Evolutionary conservation across 2,329 filamentous ascomycete species (phyloP).

Genomic region (Colletotrichum zoysiae): DNA sequence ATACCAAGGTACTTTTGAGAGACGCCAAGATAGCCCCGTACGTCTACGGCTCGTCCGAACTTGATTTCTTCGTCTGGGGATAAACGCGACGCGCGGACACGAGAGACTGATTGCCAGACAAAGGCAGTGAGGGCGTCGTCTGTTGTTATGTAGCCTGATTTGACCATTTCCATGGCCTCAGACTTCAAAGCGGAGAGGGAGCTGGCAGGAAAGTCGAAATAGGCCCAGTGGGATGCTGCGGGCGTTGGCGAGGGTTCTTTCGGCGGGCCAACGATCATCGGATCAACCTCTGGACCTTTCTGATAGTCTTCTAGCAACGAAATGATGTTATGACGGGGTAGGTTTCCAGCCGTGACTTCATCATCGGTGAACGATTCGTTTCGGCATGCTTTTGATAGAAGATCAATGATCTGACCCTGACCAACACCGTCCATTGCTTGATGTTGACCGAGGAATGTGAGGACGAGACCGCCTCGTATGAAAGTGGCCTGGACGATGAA

Average conservation of each 20-base stretch:
- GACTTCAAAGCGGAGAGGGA: slow-evolving; percentile 57
- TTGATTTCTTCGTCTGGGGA: slow-evolving; percentile 17
- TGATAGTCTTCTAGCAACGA: slow-evolving; percentile 55
- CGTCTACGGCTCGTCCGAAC: slow-evolving; percentile 63
- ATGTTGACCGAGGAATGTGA: slow-evolving; percentile 64
- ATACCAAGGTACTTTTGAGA: slow-evolving; percentile 61
- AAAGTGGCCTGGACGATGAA: slow-evolving; percentile 36
- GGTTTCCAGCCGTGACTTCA: slow-evolving; percentile 59
- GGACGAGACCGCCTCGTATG: slow-evolving; percentile 60
- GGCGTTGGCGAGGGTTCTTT: background rate
- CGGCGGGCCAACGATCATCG: background rate
- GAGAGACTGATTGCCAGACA: slow-evolving; percentile 61
- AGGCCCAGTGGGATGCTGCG: slow-evolving; percentile 52
- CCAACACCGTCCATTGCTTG: slow-evolving; percentile 64
- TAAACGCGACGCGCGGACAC: slow-evolving; percentile 55
- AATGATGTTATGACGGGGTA: slow-evolving; percentile 53
- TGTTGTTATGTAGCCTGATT: slow-evolving; percentile 59
- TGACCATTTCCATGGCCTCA: slow-evolving; percentile 47
- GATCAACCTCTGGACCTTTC: slow-evolving; percentile 50
- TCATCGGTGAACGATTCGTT: slow-evolving; percentile 58
- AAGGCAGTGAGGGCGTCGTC: slow-evolving; percentile 66
- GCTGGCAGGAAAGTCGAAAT: slow-evolving; percentile 57
- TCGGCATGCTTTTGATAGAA: slow-evolving; percentile 63
- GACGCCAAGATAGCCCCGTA: slow-evolving; percentile 57
- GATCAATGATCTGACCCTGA: slow-evolving; percentile 58